Evolutionary conservation across 2,329 filamentous ascomycete species (phyloP).

Genomic region (Colletotrichum magnum): DNA sequence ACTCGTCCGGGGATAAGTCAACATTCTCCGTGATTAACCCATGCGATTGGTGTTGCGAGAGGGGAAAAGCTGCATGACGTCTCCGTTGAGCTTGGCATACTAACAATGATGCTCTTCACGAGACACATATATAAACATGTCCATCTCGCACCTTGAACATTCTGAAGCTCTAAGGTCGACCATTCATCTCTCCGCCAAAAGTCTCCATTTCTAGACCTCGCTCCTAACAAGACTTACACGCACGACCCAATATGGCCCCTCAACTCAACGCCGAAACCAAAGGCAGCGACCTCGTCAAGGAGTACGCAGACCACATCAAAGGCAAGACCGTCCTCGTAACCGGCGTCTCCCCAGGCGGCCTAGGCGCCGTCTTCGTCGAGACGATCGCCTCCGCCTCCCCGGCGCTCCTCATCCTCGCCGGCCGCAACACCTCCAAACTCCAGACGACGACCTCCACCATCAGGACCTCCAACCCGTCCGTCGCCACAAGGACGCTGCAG

Average conservation of each 20-base stretch:
- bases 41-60: no score
- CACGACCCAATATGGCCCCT: conserved; percentile 15
- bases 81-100: no score
- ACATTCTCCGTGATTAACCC: no score
- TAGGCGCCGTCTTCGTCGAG: conserved; percentile 55
- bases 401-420: conserved; percentile 59
- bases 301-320: conserved; percentile 50
- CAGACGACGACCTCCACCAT: conserved; percentile 55
- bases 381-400: conserved; percentile 57
- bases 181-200: background rate
- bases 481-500: conserved; percentile 51
- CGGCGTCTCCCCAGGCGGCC: conserved; percentile 55
- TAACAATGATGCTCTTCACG: no score
- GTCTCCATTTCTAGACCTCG: background rate
- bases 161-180: background rate
- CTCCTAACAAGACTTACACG: background rate
- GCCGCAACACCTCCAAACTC: conserved; percentile 58
- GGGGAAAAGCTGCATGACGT: no score
- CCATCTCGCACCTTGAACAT: background rate
- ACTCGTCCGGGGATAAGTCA: no score
- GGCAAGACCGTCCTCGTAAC: conserved; percentile 58
- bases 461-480: conserved; percentile 47
- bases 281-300: conserved; percentile 46
- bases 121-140: no score
- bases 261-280: conserved; percentile 38